Conservation (phyloP, 2,329 filamentous ascomycete genomes). For the Madurella mycetomatis region DNA sequence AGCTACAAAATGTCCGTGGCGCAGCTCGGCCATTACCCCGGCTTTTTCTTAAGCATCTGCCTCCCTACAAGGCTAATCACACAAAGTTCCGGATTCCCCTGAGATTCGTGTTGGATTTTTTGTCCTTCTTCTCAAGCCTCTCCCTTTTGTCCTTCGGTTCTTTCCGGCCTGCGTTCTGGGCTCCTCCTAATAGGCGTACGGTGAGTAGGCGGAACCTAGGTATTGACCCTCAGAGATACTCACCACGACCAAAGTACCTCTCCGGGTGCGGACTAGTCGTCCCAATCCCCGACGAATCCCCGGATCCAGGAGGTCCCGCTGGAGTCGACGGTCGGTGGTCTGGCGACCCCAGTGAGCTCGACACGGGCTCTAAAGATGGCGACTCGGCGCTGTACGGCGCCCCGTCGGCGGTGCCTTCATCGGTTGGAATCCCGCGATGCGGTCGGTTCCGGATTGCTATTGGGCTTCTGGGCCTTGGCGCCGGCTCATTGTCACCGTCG, state of each 20-base stretch:
- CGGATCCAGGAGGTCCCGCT: conserved; percentile 23
- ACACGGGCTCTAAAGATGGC: conserved; percentile 37
- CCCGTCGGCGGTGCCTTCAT: conserved; percentile 38
- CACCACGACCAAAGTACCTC: conserved; percentile 45
- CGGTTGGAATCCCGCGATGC: conserved; percentile 42
- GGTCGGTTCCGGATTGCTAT: conserved; percentile 33
- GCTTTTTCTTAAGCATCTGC: neutral
- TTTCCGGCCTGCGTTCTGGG: conserved; percentile 45
- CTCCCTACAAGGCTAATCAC: neutral
- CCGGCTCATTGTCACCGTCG: conserved; percentile 34
- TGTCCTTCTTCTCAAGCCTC: conserved; percentile 37
- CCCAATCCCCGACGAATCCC: conserved; percentile 15
- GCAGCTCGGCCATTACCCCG: neutral
- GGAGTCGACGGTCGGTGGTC: conserved; percentile 37
- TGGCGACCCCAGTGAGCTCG: conserved; percentile 27
- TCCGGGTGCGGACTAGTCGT: conserved; percentile 34
- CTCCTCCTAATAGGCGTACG: conserved; percentile 43
- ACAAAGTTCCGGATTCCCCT: conserved; percentile 33
- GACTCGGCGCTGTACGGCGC: conserved; percentile 39
- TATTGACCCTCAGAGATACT: conserved; percentile 23
- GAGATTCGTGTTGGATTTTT: conserved; percentile 34
- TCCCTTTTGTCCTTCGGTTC: conserved; percentile 45
- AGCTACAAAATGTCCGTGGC: too few relatives aligned
- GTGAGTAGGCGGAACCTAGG: conserved; percentile 23
- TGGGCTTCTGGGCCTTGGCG: conserved; percentile 37